phyloP scores from a whole-genome alignment of 129 eudicot species.

The Flaveria linearis region DNA sequence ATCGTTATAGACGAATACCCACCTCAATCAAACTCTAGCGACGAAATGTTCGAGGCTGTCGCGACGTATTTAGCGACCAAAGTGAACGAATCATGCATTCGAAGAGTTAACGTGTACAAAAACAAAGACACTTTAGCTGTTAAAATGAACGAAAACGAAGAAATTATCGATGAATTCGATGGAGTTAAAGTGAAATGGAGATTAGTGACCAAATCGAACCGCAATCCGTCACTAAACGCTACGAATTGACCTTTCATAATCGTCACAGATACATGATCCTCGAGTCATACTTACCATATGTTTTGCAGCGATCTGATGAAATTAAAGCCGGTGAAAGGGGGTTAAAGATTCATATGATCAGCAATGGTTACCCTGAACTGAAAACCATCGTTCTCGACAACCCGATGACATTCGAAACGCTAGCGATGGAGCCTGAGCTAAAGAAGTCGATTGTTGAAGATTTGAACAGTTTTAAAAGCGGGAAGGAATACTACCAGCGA shows the following conservation, averaged over 20 bases:
- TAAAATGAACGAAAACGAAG: constrained; percentile 37
- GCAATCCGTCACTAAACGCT: constrained; percentile 28
- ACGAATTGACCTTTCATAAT: constrained; percentile 47
- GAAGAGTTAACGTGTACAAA: constrained; percentile 40
- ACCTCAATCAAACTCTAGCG: constrained; percentile 22
- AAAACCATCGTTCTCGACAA: constrained; percentile 36
- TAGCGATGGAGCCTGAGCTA: constrained; percentile 45
- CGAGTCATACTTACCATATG: constrained; percentile 42
- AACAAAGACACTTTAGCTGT: constrained; percentile 32
- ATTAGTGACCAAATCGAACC: not conserved
- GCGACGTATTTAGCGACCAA: constrained; percentile 43
- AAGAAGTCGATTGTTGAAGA: constrained; percentile 44
- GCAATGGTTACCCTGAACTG: constrained; percentile 18
- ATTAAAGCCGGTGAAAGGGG: constrained; percentile 34
- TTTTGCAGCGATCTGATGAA: constrained; percentile 30
- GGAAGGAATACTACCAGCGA: constrained; percentile 42
- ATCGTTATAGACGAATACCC: constrained; percentile 45
- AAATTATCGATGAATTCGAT: constrained; percentile 37
- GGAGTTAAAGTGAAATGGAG: constrained; percentile 46
- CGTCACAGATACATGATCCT: constrained; percentile 37
- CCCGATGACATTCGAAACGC: constrained; percentile 58
- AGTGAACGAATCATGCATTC: constrained; percentile 31
- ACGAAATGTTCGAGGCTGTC: constrained; percentile 41
- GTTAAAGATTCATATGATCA: constrained; percentile 39
- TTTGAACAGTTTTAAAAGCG: constrained; percentile 39